Base-by-base conservation (phyloP, 2,329 filamentous ascomycete species). In the Samsoniella hepiali region DNA sequence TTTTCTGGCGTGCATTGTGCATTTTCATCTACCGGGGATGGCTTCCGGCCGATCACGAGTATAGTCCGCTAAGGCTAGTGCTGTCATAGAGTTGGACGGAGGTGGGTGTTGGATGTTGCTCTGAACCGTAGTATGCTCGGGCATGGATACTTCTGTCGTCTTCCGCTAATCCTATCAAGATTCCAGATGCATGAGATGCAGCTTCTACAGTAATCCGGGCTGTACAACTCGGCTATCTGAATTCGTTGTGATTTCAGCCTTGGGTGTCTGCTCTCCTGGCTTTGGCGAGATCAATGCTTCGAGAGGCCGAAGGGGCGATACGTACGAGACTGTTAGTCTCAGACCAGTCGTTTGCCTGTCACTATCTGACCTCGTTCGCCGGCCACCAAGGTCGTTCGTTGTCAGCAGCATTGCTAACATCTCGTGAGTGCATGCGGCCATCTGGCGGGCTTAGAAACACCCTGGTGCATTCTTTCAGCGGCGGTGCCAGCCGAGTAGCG, bases 1-100 rank as follows among this genome's bases (percentile, higher is more conserved):
- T 17, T 29, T 55, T 40, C 29, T 58, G 31, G 55, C 40, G n/a
- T 58, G 42, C 56, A 58, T 58, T 36, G 42, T 49, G 56, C 56
- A 13, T 47, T 22, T 36, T 13, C 31, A 36, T 44, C 42, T 42
- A 36, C 56, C 56, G 56, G 56, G 32, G 42, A 58, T 8, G 40
- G 3, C 29, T 58, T 22, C 56, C 56, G 56, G 56, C 11, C 56
- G 56, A 58, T 58, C 56, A 44, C 38, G 54, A 29, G 15, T 22
- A 40, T 57, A 11, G 29, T 8, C 40, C 38, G 40, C 27, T 38
- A 22, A 45, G 54, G 22, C 40, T 38, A 17, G 54, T 13, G 54
- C 54, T 32, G 38, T 32, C 27, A 44, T 17, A 27, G 51, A 22
- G 34, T 5, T 34, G n/a, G 32, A 38, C n/a, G 13, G 5, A 4